Base-by-base conservation (phyloP, 75 land plant genomes). In the Cupressus sempervirens region DNA sequence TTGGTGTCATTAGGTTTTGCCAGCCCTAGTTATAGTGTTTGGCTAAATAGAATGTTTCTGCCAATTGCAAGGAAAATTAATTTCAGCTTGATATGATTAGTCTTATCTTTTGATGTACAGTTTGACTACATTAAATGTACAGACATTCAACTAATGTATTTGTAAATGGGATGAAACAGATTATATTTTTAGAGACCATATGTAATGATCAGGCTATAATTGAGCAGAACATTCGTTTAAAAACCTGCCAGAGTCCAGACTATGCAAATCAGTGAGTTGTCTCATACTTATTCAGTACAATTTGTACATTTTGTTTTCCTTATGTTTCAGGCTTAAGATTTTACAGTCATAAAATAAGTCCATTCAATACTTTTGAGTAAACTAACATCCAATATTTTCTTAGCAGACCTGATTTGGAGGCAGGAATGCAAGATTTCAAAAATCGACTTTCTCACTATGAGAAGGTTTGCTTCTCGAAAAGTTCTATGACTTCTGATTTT, bases 191-290 rank as follows among this genome's bases (percentile, higher is more conserved):
- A 89, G 99, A 97, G 87, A 93, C 99, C n/a, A 90, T 97, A 70
- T 97, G 99, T 88, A 97, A 93, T 86, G 99, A 97, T 88, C 89
- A 84, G 85, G 85, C 88, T 43, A 91, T 97, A 62, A 96, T 97
- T 86, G 96, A 94, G 65, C 88, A 91, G 84, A 97, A 97, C 74
- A 91, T 96, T 82, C 90, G 93, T 29, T 90, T 96, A 50, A 97
- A 97, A 88, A 93, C 96, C 83, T 95, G 94, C 68, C 95, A 96
- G 82, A 97, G 99, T 85, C 99, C 99, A 54, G 99, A 97, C 85
- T 97, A 97, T 93, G 96, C 95, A 46, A 95, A 96, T 85, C 88
- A 92, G 99, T 97, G 87, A 89, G 96, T 87, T 12, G 26, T 76
- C 29, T 81, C 16, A 62, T 84, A 15, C 40, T 72, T 84, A 65